Evolutionary conservation across 169 alveolate genomes (phyloP).

Genomic region (Toxoplasma gondii): DNA sequence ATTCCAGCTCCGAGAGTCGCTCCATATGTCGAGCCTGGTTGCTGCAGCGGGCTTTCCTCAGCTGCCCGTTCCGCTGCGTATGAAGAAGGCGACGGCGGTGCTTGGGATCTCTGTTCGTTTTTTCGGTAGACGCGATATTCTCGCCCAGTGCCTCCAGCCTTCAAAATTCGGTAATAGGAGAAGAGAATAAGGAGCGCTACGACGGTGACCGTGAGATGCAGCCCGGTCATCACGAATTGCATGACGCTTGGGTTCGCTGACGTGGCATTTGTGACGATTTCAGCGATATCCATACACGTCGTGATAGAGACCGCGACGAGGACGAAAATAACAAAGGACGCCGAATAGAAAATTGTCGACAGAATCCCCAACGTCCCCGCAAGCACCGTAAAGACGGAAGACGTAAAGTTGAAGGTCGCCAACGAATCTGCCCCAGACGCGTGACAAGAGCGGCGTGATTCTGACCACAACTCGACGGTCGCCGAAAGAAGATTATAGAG

Average conservation of each 20-base stretch:
- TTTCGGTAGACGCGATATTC: conserved; percentile 36
- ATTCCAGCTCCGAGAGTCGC: neutral
- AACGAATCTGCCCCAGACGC: conserved; percentile 19
- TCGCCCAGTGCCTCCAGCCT: conserved; percentile 56
- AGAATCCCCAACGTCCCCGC: conserved; percentile 64
- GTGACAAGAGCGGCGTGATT: neutral
- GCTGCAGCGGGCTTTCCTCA: neutral
- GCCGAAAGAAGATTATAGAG: conserved; percentile 57
- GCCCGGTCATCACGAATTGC: conserved; percentile 55
- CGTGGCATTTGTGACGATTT: conserved; percentile 52
- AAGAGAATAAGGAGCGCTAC: conserved; percentile 53
- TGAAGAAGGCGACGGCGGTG: neutral
- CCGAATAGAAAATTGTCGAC: conserved; percentile 54
- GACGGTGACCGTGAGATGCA: conserved; percentile 45
- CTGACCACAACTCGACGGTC: conserved; percentile 58
- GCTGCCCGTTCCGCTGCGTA: neutral
- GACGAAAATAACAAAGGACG: conserved; percentile 45
- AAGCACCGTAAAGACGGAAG: conserved; percentile 57
- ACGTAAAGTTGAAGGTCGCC: conserved; percentile 40
- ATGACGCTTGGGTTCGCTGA: conserved; percentile 47
- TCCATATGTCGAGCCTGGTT: neutral
- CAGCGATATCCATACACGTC: conserved; percentile 53
- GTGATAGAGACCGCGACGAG: conserved; percentile 55
- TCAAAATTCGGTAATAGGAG: conserved; percentile 47
- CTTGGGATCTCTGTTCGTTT: neutral